Evolutionary conservation across 768 basidiomycete genomes (phyloP), one percentile per base, ranked within the genome.

Genomic region (Royoungia palumana): DNA sequence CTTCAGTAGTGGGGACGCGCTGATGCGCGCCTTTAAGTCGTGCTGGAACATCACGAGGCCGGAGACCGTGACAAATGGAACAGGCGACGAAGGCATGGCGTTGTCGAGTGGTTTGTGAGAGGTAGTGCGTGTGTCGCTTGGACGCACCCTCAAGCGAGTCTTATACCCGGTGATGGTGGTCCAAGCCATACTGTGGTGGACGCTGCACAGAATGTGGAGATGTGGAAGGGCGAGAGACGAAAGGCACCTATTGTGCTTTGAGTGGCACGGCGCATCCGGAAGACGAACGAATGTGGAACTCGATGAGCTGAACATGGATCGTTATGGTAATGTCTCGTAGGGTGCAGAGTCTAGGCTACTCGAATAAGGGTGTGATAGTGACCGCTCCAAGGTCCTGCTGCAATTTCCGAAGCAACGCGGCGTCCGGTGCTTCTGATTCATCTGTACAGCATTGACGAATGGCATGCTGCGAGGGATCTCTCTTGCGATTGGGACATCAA

Each of bases 11-110:
- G 56, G 53, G 7, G 54, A 65, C 35, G 56, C 56, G 17, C 12
- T 49, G 45, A 64, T 63, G 63, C 46, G 54, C 27, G 63, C 51
- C 58, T 64, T 64, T 63, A 64, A 65, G 56, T 58, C 61, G 51
- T 55, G 63, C 24, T 53, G 63, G 6, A 64, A 46, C 7, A 58
- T 53, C 61, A 65, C 58, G 49, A 64, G 63, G 58, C 61, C 35
- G 22, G 58, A 60, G 52, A 49, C 46, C 46, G 54, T 53, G 37
- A 63, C 58, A 58, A 65, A 63, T 24, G 63, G 56, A 50, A 56
- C 46, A 63, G 54, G 50, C 51, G 63, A 46, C 4, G 43, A 43
- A 48, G 63, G 63, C 63, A 64, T 64, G 61, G 36, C 27, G 59
- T 51, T 20, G 49, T 40, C 35, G 20, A 48, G 51, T 37, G 50